These are phyloP conservation scores for Arxiozyma slooffiae DNA, from an alignment of 1,139 yeast species.

Conservation along the genomic window DNA sequence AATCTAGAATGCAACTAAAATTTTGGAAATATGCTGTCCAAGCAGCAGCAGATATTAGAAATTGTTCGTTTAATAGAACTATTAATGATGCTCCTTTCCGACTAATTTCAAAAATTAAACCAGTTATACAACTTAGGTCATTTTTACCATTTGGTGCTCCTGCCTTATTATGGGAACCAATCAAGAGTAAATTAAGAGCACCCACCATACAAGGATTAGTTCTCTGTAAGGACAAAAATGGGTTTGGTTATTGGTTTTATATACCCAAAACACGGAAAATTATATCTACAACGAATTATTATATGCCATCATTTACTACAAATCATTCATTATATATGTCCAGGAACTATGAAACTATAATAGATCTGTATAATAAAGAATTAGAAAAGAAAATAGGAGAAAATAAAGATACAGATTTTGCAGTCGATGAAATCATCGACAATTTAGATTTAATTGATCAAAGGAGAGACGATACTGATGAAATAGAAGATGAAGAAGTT, in stretches of 20 bases:
- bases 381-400: background rate
- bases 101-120: background rate
- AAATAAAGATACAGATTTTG: background rate
- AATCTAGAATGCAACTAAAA: background rate
- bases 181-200: background rate
- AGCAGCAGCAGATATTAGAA: slow-evolving; percentile 3
- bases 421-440: too few relatives aligned
- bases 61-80: background rate
- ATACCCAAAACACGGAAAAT: slow-evolving; percentile 2
- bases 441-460: too few relatives aligned
- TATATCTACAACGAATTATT: background rate
- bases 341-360: background rate
- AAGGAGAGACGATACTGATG: too few relatives aligned
- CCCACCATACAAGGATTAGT: background rate
- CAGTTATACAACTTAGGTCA: background rate
- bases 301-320: background rate
- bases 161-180: background rate
- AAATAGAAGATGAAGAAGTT: background rate
- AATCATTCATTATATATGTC: background rate
- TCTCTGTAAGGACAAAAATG: background rate
- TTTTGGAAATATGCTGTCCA: slow-evolving; percentile 7
- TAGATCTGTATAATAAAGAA: background rate
- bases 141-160: slow-evolving; percentile 4
- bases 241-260: slow-evolving; percentile 5
- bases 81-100: slow-evolving; percentile 1